Evolutionary conservation across 192 early-diverging fungal genomes (phyloP).

Genomic region (Gigaspora rosea): DNA sequence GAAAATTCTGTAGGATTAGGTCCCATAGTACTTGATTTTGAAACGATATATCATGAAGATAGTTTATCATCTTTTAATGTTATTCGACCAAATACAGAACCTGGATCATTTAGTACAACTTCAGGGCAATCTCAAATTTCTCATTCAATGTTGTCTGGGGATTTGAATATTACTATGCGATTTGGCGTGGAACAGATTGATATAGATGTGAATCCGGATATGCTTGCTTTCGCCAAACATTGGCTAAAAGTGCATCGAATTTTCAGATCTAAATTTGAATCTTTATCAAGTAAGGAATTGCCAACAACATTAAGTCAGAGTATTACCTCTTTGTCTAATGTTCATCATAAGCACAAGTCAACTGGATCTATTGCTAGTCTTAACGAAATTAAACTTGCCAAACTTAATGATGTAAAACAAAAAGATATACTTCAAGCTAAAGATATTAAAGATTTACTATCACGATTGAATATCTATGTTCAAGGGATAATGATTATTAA

Average conservation of each 20-base stretch:
- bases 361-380: slow-evolving; percentile 12
- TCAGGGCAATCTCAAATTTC: background rate
- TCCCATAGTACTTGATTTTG: slow-evolving; percentile 41
- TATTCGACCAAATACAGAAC: background rate
- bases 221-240: slow-evolving; percentile 58
- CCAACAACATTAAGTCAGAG: slow-evolving; percentile 31
- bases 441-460: slow-evolving; percentile 33
- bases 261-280: slow-evolving; percentile 44
- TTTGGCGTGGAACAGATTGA: slow-evolving; percentile 44
- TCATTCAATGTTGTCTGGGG: slow-evolving; percentile 32
- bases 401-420: slow-evolving; percentile 21
- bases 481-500: slow-evolving; percentile 49
- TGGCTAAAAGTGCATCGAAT: slow-evolving; percentile 58
- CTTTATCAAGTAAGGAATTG: slow-evolving; percentile 32
- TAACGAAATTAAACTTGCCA: slow-evolving; percentile 33
- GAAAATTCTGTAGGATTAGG: slow-evolving; percentile 51
- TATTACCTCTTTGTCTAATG: background rate
- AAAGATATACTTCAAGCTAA: slow-evolving; percentile 14
- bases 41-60: slow-evolving; percentile 30
- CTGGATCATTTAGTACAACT: background rate
- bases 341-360: slow-evolving; percentile 12
- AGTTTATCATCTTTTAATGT: background rate
- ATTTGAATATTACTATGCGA: slow-evolving; percentile 46
- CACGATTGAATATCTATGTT: slow-evolving; percentile 49
- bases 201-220: slow-evolving; percentile 50